Evolutionary conservation across 1,284 basidiomycete genomes (phyloP).

Genomic region (Malassezia sympodialis): DNA sequence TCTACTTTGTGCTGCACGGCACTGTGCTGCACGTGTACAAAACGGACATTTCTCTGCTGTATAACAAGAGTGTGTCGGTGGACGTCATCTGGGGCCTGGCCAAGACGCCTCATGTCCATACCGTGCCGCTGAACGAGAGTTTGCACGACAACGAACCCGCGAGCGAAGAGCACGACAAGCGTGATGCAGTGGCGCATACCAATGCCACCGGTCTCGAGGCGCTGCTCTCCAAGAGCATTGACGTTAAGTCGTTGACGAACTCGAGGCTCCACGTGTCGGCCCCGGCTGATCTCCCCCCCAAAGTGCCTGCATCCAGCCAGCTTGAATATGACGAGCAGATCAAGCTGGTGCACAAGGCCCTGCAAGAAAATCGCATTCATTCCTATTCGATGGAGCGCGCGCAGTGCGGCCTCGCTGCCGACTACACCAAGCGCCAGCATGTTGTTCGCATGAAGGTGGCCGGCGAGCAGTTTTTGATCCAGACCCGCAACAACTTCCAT

Average conservation of each 20-base stretch:
- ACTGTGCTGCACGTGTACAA: constrained; percentile 77
- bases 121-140: constrained; percentile 18
- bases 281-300: background rate
- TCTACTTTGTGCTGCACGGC: constrained; percentile 82
- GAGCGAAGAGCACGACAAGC: background rate
- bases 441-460: constrained; percentile 86
- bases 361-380: constrained; percentile 49
- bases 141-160: constrained; percentile 31
- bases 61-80: background rate
- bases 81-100: constrained; percentile 11
- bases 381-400: constrained; percentile 78
- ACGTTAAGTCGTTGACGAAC: background rate
- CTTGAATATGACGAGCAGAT: background rate
- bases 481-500: constrained; percentile 70
- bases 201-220: background rate
- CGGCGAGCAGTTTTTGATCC: constrained; percentile 91
- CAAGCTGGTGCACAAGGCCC: background rate
- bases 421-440: constrained; percentile 86
- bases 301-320: background rate
- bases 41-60: constrained; percentile 48
- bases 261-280: background rate
- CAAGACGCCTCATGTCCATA: constrained; percentile 36
- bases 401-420: constrained; percentile 84
- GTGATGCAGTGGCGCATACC: background rate
- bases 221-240: background rate